Conservation (phyloP, 192 early-diverging fungal genomes). For the Mortierella hygrophila region DNA sequence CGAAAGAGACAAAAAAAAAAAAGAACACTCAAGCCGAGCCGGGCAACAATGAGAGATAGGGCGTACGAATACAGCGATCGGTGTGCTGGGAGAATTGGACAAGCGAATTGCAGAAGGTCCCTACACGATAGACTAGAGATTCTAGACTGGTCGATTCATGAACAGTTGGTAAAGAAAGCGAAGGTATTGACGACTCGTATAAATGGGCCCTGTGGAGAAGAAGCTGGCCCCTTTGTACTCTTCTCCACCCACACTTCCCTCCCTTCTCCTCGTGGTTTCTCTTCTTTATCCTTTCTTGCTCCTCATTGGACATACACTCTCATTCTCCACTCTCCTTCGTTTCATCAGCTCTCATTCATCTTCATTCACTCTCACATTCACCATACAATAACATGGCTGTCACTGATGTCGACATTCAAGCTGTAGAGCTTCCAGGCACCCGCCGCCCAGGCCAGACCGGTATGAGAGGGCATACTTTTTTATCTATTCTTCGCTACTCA, state of each 20-base stretch:
- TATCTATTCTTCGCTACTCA: not conserved
- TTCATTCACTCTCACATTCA: not conserved
- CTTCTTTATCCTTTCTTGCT: not conserved
- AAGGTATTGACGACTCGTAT: not conserved
- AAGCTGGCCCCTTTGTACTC: not conserved
- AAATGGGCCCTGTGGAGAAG: not conserved
- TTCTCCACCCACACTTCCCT: not conserved
- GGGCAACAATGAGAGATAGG: not conserved
- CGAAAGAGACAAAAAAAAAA: not conserved
- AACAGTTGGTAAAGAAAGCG: too few relatives aligned
- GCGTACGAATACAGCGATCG: too few relatives aligned
- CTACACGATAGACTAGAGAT: too few relatives aligned
- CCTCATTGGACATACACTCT: not conserved
- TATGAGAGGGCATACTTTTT: conserved; percentile 1
- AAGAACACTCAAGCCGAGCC: not conserved
- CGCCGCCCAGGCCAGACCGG: conserved; percentile 67
- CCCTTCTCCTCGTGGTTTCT: not conserved
- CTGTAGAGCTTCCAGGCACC: conserved; percentile 63
- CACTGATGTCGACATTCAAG: conserved; percentile 48
- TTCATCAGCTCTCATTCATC: not conserved
- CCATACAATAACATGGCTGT: not conserved
- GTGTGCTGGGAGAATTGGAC: too few relatives aligned
- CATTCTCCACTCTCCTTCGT: not conserved
- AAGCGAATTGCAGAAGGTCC: too few relatives aligned
- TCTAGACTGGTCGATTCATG: too few relatives aligned